Evolutionary conservation across 108 stramenopile genomes (phyloP), one percentile per base, ranked within the genome.

Genomic region (Tribonema minus): DNA sequence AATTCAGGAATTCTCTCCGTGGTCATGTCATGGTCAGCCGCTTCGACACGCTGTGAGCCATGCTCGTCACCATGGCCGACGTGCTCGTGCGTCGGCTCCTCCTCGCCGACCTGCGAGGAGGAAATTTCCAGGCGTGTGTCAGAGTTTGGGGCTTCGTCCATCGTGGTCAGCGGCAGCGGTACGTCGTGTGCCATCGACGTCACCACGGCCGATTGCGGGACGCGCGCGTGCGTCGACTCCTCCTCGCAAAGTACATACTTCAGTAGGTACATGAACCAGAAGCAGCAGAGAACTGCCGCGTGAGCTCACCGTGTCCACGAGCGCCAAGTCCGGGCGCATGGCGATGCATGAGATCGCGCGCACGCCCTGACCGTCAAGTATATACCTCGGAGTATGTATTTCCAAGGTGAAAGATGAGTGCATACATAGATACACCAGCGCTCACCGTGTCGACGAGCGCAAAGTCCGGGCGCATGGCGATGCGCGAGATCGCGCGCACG

Each of bases 331-430:
- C 9, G 65, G 46, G 58, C 84, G 80, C 75, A 93, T 78, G 40
- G 87, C 82, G 32, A 83, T 32, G 37, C 61, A 64, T 58, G 94
- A 86, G 61, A 93, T 83, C 23, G 61, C 66, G 64, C 85, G 80
- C 31, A 95, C 71, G 37, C 76, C 82, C 35, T 64, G 66, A 95
- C 96, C 23, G n/a, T n/a, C n/a, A n/a, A n/a, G n/a, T n/a, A n/a
- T n/a, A n/a, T n/a, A n/a, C n/a, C n/a, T n/a, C n/a, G n/a, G n/a
- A n/a, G n/a, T n/a, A n/a, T n/a, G n/a, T n/a, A n/a, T n/a, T n/a
- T n/a, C n/a, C n/a, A n/a, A n/a, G n/a, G n/a, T n/a, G n/a, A n/a
- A n/a, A n/a, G n/a, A n/a, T n/a, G 20, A 54, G 15, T 54, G 46
- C 46, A 54, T 54, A 54, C 46, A 54, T 54, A 15, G 46, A 54